phyloP scores from a whole-genome alignment of 225 moss, liverwort and hornwort species.

The Neckera pumila region DNA sequence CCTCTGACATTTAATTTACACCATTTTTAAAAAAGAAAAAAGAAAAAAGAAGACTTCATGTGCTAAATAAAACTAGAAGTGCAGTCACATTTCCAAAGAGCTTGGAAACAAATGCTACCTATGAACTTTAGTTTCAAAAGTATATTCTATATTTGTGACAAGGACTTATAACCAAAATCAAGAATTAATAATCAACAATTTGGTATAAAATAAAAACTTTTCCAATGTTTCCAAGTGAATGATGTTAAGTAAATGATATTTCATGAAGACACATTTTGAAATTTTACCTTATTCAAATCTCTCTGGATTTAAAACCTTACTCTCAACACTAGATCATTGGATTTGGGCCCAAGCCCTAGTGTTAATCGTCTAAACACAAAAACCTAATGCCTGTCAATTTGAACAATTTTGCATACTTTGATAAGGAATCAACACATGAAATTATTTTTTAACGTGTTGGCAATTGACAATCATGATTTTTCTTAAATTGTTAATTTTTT shows the following conservation, averaged over 20 bases:
- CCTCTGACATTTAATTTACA: no score
- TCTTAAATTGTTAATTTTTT: background rate
- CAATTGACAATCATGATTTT: no score
- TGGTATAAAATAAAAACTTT: background rate
- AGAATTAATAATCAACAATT: background rate
- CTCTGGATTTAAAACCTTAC: background rate
- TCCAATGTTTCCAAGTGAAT: background rate
- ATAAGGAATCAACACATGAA: background rate
- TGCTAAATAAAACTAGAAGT: background rate
- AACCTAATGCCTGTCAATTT: background rate
- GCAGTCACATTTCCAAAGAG: no score
- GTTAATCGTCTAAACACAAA: background rate
- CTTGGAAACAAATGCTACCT: background rate
- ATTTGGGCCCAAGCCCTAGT: no score
- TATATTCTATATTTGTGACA: background rate
- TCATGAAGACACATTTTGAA: background rate
- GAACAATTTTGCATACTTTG: accelerated
- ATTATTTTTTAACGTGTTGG: background rate
- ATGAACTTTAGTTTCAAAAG: background rate
- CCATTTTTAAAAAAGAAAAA: no score
- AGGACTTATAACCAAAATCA: background rate
- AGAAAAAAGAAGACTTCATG: no score
- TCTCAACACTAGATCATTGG: background rate
- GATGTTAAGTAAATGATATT: no score
- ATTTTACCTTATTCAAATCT: background rate